A percentile compares a stretch with the other conserved stretches of the same genome.
Evolutionary conservation across 768 basidiomycete genomes (phyloP).

Genomic region (Mycena albidolilacea): DNA sequence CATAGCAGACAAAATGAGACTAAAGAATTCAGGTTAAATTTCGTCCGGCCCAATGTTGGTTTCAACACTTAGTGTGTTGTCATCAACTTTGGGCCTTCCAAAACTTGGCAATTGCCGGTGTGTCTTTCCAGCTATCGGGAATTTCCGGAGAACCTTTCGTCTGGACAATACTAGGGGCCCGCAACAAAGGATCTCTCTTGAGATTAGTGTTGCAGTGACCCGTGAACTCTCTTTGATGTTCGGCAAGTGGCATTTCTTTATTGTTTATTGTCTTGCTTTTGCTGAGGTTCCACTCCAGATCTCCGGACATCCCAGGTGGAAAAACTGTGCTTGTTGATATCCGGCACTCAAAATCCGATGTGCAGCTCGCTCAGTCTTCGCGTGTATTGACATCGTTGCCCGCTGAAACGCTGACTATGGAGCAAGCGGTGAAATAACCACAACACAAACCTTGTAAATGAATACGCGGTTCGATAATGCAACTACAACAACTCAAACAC

Average conservation of each 20-base stretch:
- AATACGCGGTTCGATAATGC: too few relatives aligned
- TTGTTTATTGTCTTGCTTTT: not conserved
- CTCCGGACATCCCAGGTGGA: not conserved
- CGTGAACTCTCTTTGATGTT: slow-evolving; percentile 1
- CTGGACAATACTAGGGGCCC: not conserved
- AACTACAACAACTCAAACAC: too few relatives aligned
- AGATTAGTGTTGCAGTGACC: slow-evolving; percentile 10
- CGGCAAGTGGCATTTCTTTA: slow-evolving; percentile 1
- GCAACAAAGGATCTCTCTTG: slow-evolving; percentile 4
- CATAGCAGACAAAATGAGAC: too few relatives aligned
- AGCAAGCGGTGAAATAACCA: too few relatives aligned
- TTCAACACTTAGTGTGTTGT: too few relatives aligned
- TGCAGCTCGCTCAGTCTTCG: not conserved
- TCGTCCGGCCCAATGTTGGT: too few relatives aligned
- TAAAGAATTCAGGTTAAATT: too few relatives aligned
- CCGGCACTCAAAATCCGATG: not conserved
- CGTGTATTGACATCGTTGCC: not conserved
- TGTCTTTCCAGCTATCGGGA: not conserved
- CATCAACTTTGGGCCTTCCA: too few relatives aligned
- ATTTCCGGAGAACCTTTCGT: not conserved
- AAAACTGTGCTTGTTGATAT: not conserved
- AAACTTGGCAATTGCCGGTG: too few relatives aligned
- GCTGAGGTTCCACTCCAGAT: not conserved
- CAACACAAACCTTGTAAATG: too few relatives aligned
- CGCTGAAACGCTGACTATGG: too few relatives aligned